These are phyloP conservation scores for Eruca vesicaria DNA, from an alignment of 441 rosid species.

Conservation along the genomic window DNA sequence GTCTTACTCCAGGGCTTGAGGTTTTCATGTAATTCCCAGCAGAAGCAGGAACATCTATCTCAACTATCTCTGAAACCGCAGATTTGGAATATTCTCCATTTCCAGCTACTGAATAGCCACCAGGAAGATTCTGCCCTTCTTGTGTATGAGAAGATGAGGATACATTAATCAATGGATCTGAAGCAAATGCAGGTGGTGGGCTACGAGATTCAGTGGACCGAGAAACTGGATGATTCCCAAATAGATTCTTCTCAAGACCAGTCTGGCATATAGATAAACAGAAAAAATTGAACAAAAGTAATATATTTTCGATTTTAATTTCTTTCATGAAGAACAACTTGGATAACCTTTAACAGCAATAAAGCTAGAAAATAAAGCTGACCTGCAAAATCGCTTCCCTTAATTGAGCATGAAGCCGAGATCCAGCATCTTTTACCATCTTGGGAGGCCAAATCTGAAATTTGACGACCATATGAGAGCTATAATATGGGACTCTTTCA, in stretches of 20 bases:
- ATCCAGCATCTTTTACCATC: slow-evolving; percentile 90
- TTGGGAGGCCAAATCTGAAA: slow-evolving; percentile 98
- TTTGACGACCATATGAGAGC: slow-evolving; percentile 18
- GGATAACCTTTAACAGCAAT: background rate
- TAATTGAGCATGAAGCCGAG: slow-evolving; percentile 76
- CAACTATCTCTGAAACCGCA: slow-evolving; percentile 76
- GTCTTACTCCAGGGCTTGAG: slow-evolving; percentile 80
- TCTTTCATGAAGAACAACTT: background rate
- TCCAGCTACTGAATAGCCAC: slow-evolving; percentile 44
- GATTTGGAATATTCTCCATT: slow-evolving; percentile 50
- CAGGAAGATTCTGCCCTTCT: slow-evolving; percentile 45
- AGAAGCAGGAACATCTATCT: slow-evolving; percentile 81
- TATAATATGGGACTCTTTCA: slow-evolving; percentile 8
- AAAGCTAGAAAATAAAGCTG: slow-evolving; percentile 26
- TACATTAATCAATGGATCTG: slow-evolving; percentile 59
- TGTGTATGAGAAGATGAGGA: slow-evolving; percentile 46
- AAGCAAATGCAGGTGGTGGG: slow-evolving; percentile 79
- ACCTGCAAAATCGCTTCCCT: slow-evolving; percentile 92
- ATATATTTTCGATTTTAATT: background rate
- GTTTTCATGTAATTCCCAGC: slow-evolving; percentile 64
- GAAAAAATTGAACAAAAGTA: background rate
- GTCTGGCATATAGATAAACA: slow-evolving; percentile 53
- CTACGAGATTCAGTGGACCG: slow-evolving; percentile 48
- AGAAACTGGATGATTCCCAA: slow-evolving; percentile 88
- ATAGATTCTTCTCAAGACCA: slow-evolving; percentile 81